Base-by-base conservation (phyloP, 2,329 filamentous ascomycete species). In the Diplocarpon mali region DNA sequence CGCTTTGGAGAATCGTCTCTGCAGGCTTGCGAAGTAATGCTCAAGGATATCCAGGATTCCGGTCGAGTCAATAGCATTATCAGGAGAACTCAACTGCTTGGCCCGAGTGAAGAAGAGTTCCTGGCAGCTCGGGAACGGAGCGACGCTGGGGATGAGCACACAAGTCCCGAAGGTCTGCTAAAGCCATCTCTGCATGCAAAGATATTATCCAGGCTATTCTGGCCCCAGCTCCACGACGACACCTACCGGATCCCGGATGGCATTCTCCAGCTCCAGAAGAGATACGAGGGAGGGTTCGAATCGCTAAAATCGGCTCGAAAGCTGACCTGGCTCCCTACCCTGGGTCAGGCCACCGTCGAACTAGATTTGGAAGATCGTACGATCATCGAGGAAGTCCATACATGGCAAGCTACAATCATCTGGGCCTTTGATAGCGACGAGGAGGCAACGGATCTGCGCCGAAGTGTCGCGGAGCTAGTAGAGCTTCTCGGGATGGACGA, bases 11-110 rank as follows among this genome's bases (percentile, higher is more conserved):
- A 95, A 53, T 73, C 76, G 24, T 80, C 86, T 13, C 69, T 98
- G 37, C 92, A 96, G 61, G 85, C 85, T 39, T 95, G 89, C 63
- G 90, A 98, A 60, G 92, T 98, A 57, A 98, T 98, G 92, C 76
- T 98, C 46, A 85, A 83, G 52, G 92, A 98, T 61, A 84, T 96
- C 30, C 75, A 84, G 53, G 89, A 95, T 58, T 94, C 88, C 1
- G 73, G 74, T 49, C 74, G 77, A 35, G 76, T 93, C 47, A 85
- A 95, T 59, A 67, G 70, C 7, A 68, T 73, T 11, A 78, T 95
- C 38, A 70, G 78, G 35, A 72, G 70, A 45, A 68, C 68, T 32
- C 66, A 71, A 57, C 60, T 64, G 7, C 57, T 70, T 20, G 58
- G 63, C 51, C 49, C 54, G 44, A 53, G 42, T 49, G 46, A 56